A percentile compares a stretch with the other conserved stretches of the same genome.
Evolutionary conservation across 441 rosid species (phyloP).

Genomic region (Croton setiger): DNA sequence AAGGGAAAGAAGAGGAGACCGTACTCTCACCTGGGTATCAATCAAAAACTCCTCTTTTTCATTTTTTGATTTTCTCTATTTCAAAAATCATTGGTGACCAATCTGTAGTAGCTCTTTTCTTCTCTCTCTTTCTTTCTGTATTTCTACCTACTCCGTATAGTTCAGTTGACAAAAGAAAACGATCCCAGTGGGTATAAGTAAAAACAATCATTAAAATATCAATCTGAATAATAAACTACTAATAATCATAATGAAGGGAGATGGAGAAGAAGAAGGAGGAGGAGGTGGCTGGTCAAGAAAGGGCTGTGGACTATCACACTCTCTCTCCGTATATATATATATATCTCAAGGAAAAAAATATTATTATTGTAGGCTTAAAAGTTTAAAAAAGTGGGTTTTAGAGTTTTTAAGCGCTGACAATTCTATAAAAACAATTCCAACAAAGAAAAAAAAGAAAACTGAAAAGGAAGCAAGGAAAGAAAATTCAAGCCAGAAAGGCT

Average conservation of each 20-base stretch:
- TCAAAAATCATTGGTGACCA: conserved; percentile 27
- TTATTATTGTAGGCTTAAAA: conserved; percentile 4
- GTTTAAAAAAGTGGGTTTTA: conserved; percentile 5
- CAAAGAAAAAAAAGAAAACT: not conserved
- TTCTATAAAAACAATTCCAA: conserved; percentile 14
- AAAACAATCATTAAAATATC: conserved; percentile 1
- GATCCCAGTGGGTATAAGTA: not conserved
- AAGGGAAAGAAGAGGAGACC: conserved; percentile 2
- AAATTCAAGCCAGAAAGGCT: not conserved
- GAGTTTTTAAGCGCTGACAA: conserved; percentile 32
- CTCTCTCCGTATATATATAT: not conserved
- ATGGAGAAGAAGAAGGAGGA: not conserved
- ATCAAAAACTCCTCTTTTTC: not conserved
- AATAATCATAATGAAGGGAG: not conserved
- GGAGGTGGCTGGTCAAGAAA: conserved; percentile 15
- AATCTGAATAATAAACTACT: not conserved
- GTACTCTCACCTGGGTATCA: conserved; percentile 34
- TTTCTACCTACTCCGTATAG: conserved; percentile 14
- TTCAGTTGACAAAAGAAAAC: conserved; percentile 17
- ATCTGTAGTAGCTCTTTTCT: conserved; percentile 16
- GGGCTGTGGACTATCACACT: conserved; percentile 5
- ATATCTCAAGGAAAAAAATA: not conserved
- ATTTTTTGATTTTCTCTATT: conserved; percentile 10
- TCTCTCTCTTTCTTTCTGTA: conserved; percentile 3
- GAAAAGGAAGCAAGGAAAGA: not conserved